These are phyloP conservation scores for Xylaria scruposa DNA, from an alignment of 495 filamentous ascomycete species.

Conservation along the genomic window DNA sequence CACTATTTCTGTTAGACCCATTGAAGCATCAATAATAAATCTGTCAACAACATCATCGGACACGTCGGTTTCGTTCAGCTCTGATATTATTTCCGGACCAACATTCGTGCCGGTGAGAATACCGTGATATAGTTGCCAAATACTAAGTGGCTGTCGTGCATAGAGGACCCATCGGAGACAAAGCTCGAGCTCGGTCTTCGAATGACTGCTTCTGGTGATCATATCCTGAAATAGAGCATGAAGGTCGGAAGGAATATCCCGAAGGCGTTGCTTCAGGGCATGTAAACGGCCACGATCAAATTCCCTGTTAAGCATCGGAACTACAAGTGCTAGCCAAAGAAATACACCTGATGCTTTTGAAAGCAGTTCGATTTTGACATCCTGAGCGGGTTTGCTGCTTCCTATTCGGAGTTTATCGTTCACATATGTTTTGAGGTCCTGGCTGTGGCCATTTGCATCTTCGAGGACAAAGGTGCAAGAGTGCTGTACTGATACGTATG, in stretches of 20 bases:
- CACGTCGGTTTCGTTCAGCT: neutral
- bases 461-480: neutral
- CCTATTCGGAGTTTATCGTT: neutral
- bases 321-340: neutral
- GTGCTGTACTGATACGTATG: neutral
- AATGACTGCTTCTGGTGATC: neutral
- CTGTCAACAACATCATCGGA: neutral
- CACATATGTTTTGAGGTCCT: neutral
- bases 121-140: neutral
- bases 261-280: neutral
- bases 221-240: neutral
- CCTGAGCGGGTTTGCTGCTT: neutral
- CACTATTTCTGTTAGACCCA: neutral
- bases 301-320: neutral
- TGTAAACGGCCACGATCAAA: neutral
- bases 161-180: neutral
- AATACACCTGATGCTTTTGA: neutral
- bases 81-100: neutral
- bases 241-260: neutral
- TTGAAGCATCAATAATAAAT: neutral
- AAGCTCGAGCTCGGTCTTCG: neutral
- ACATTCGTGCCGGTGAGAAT: neutral
- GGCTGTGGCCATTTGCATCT: neutral
- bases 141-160: neutral
- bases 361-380: neutral